A percentile compares a stretch with the other conserved stretches of the same genome.
phyloP scores from a whole-genome alignment of 352 stramenopile species.

The Globisporangium splendens region DNA sequence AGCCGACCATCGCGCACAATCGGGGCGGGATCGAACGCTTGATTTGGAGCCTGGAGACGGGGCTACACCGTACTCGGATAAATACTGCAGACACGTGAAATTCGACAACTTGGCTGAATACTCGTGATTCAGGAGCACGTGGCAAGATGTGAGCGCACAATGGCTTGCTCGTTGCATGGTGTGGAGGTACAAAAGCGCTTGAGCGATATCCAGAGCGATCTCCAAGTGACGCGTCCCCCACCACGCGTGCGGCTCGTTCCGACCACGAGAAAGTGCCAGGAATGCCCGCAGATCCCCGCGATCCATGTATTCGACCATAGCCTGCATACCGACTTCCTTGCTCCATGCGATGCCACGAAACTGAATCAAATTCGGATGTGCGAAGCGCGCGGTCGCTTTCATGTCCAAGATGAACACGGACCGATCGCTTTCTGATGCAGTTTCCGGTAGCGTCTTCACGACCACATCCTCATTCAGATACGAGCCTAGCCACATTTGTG shows the following conservation, averaged over 20 bases:
- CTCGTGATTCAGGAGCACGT: slow-evolving; percentile 25
- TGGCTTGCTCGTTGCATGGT: slow-evolving; percentile 37
- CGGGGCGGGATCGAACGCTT: background rate
- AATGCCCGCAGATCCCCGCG: slow-evolving; percentile 20
- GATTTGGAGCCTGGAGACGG: slow-evolving; percentile 4
- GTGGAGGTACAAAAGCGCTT: slow-evolving; percentile 30
- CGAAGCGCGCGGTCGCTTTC: slow-evolving; percentile 13
- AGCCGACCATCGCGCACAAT: slow-evolving; percentile 6
- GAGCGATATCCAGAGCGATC: slow-evolving; percentile 19
- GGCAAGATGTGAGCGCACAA: slow-evolving; percentile 31
- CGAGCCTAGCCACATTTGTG: slow-evolving; percentile 60
- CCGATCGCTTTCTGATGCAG: slow-evolving; percentile 9
- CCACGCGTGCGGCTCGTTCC: slow-evolving; percentile 11
- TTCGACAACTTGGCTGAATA: slow-evolving; percentile 21
- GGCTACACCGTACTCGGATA: slow-evolving; percentile 15
- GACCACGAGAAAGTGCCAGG: slow-evolving; percentile 10
- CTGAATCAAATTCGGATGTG: slow-evolving; percentile 22
- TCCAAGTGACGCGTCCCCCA: slow-evolving; percentile 12
- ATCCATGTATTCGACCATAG: slow-evolving; percentile 29
- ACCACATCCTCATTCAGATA: slow-evolving; percentile 11
- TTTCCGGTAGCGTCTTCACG: slow-evolving; percentile 8
- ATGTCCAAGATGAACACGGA: slow-evolving; percentile 23
- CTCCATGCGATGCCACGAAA: slow-evolving; percentile 23
- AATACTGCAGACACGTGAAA: slow-evolving; percentile 8
- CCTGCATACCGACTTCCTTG: slow-evolving; percentile 11